phyloP scores from a whole-genome alignment of 2,329 filamentous ascomycete species.

The Aspergillus pseudotamarii region DNA sequence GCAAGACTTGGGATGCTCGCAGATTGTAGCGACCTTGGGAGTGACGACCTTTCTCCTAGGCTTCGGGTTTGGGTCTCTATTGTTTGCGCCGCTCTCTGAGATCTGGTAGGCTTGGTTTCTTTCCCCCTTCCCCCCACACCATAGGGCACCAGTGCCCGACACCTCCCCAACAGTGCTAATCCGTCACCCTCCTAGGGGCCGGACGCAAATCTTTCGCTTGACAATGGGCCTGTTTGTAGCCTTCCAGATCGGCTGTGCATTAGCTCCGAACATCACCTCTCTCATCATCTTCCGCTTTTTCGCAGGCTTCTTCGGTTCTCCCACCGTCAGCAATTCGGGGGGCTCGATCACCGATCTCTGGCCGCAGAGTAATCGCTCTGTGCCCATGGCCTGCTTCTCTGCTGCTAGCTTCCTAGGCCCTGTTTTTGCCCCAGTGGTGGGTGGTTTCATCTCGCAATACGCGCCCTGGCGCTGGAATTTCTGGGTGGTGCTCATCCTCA shows the following conservation, averaged over 20 bases:
- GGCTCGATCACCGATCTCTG: conserved; percentile 61
- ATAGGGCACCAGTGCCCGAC: neutral
- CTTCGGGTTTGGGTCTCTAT: neutral
- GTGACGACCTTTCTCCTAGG: conserved; percentile 7
- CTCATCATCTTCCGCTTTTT: conserved; percentile 67
- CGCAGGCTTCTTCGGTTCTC: conserved; percentile 60
- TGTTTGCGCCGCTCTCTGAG: conserved; percentile 6
- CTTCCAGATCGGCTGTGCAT: conserved; percentile 7
- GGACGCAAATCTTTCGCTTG: conserved; percentile 1
- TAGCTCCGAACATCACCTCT: conserved; percentile 30
- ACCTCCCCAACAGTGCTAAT: neutral
- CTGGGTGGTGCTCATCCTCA: neutral
- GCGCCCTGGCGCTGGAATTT: neutral
- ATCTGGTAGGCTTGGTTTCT: neutral
- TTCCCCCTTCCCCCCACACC: neutral
- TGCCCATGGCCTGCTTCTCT: neutral
- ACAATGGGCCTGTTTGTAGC: conserved; percentile 2
- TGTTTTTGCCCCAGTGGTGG: conserved; percentile 65
- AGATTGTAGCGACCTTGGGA: conserved; percentile 1
- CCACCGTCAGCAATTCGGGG: conserved; percentile 60
- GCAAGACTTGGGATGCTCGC: neutral
- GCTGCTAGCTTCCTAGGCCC: conserved; percentile 56
- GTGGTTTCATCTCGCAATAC: conserved; percentile 25
- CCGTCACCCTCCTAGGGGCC: neutral
- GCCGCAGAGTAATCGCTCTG: conserved; percentile 36